Conservation (phyloP, 441 rosid species). For the Viola pubescens region DNA sequence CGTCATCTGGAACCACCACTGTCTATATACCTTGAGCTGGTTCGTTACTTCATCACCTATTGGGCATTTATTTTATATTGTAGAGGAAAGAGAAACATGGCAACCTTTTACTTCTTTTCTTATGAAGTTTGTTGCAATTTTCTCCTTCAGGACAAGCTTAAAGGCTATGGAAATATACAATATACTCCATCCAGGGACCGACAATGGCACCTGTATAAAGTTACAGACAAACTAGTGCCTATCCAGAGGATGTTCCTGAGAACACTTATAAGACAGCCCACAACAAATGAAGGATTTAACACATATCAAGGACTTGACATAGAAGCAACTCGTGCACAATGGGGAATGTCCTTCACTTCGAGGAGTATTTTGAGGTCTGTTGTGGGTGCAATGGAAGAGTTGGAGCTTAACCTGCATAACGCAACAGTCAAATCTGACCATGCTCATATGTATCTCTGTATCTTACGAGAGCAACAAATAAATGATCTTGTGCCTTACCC, state of each 20-base stretch:
- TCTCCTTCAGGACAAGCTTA: slow-evolving; percentile 81
- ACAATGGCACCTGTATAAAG: slow-evolving; percentile 94
- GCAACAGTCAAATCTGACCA: slow-evolving; percentile 78
- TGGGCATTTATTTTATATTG: slow-evolving; percentile 3
- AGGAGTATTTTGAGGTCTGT: slow-evolving; percentile 82
- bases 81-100: not conserved
- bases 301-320: slow-evolving; percentile 54
- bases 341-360: slow-evolving; percentile 63
- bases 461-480: slow-evolving; percentile 80
- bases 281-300: slow-evolving; percentile 54
- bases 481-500: slow-evolving; percentile 85
- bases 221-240: slow-evolving; percentile 73
- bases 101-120: not conserved
- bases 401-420: slow-evolving; percentile 90
- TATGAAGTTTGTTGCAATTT: slow-evolving; percentile 17
- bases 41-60: slow-evolving; percentile 27
- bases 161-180: slow-evolving; percentile 66
- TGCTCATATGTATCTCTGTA: slow-evolving; percentile 93
- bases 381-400: slow-evolving; percentile 94
- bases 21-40: slow-evolving; percentile 95
- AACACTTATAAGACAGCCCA: slow-evolving; percentile 89
- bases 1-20: slow-evolving; percentile 98
- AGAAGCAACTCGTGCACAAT: slow-evolving; percentile 36
- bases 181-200: slow-evolving; percentile 84
- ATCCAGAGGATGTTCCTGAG: slow-evolving; percentile 93